Percentiles rank a stretch among this genome's conserved stretches.
phyloP scores from a whole-genome alignment of 2,329 filamentous ascomycete genomes.

The Metarhizium humberi region DNA sequence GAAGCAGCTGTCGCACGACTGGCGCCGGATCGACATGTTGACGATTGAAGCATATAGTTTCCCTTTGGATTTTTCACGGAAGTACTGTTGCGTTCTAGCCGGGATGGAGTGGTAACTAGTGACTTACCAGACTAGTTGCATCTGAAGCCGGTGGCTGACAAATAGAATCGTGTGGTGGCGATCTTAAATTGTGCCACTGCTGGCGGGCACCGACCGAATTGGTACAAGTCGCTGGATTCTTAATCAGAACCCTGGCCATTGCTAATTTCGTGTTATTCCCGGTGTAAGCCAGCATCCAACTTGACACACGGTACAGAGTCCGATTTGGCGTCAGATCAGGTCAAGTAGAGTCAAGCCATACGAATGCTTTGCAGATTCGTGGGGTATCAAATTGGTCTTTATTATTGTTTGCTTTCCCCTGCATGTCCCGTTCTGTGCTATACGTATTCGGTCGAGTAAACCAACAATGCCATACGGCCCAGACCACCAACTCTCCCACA shows the following conservation, averaged over 20 bases:
- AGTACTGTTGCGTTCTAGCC: not conserved
- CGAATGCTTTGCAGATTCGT: conserved; percentile 19
- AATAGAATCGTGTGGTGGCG: not conserved
- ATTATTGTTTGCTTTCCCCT: not conserved
- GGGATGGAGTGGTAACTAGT: not conserved
- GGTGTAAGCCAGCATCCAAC: not conserved
- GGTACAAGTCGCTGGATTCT: not conserved
- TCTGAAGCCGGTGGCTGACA: too few relatives aligned
- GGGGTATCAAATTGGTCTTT: conserved; percentile 18
- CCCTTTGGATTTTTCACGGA: not conserved
- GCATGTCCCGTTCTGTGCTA: not conserved
- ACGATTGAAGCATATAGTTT: not conserved
- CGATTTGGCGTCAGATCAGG: too few relatives aligned
- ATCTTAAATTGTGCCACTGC: not conserved
- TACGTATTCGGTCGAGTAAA: not conserved
- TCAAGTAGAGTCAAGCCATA: conserved; percentile 4
- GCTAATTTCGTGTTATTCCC: not conserved
- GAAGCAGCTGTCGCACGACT: conserved; percentile 8
- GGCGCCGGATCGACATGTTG: conserved; percentile 11
- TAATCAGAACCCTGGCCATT: not conserved
- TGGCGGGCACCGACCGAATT: not conserved
- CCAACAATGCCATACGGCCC: not conserved
- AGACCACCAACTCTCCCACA: not conserved
- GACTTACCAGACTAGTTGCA: too few relatives aligned
- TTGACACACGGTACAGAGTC: too few relatives aligned